Evolutionary conservation across 768 basidiomycete genomes (phyloP).

Genomic region (Lentinula lateritia): DNA sequence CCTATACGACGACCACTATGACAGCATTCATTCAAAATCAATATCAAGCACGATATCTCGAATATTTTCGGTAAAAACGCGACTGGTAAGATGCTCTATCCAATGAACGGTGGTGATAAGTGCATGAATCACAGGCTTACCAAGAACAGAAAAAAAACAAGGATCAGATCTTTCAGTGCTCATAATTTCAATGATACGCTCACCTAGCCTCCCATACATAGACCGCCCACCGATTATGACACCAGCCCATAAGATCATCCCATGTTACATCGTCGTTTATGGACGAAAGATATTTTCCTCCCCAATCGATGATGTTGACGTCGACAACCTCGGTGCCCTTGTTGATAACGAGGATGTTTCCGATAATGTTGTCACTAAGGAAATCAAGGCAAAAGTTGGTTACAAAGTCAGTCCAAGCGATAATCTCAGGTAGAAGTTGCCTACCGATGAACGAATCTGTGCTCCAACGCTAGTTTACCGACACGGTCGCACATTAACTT

Average conservation of each 20-base stretch:
- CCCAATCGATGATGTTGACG: slow-evolving; percentile 3
- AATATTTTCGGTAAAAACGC: too few relatives aligned
- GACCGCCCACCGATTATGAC: background rate
- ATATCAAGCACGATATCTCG: too few relatives aligned
- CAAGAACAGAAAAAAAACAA: background rate
- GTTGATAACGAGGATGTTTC: background rate
- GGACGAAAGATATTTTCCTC: slow-evolving; percentile 2
- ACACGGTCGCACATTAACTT: background rate
- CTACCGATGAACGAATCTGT: slow-evolving; percentile 1
- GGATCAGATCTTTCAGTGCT: too few relatives aligned
- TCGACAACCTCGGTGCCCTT: background rate
- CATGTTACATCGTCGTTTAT: slow-evolving; percentile 1
- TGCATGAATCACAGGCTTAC: background rate
- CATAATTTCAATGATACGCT: background rate
- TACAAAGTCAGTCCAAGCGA: too few relatives aligned
- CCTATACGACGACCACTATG: too few relatives aligned
- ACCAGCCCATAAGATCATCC: slow-evolving; percentile 4
- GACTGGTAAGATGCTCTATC: too few relatives aligned
- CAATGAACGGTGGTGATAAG: too few relatives aligned
- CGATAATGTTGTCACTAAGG: slow-evolving; percentile 3
- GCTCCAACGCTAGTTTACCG: background rate
- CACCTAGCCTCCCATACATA: background rate
- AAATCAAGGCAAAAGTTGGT: background rate
- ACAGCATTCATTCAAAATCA: too few relatives aligned
- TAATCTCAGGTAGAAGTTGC: too few relatives aligned